Base-by-base conservation (phyloP, 176 grass and related monocot species). In the Eleusine indica region DNA sequence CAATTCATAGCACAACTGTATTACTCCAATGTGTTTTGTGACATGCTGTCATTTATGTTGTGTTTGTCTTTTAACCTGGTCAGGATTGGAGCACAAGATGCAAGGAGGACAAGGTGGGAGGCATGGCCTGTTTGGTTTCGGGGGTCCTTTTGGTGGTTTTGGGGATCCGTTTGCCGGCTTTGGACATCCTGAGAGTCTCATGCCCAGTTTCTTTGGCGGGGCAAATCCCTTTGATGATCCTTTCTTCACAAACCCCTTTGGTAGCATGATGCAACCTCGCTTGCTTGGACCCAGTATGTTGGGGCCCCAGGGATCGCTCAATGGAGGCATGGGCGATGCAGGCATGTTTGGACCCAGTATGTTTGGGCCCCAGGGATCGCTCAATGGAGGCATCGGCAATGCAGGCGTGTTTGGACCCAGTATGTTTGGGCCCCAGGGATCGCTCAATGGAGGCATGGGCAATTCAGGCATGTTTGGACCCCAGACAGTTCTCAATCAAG, bases 231-330 rank as follows among this genome's bases (percentile, higher is more conserved):
- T 91, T 60, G 88, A 92, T 68, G 88, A 94, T 77, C 86, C 84
- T 43, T 97, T 94, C 81, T 89, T 97, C 56, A 76, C 78, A 15
- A 89, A 86, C 25, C 86, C 90, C 11, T 91, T 94, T 75, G 84
- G 82, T 71, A 58, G 60, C 82, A 43, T 92, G 83, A 87, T 92
- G 90, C 81, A 66, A 74, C 77, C 85, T 40, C 87, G 77, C 74
- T 76, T 92, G 64, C 73, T 90, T 72, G 61, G 74, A 57, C 85
- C 81, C 46, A 91, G 74, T 21, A 74, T 87, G 68, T 83, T 87
- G 69, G 52, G 40, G 63, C 18, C 44, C 25, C 58, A 63, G 18
- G 28, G 81, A 41, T 9, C n/a, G 69, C n/a, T 74, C 29, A 67
- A 49, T 89, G 83, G 67, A 53, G 79, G 79, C 58, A 32, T 41